Conservation (phyloP, 148 eudicot species). For the Rhododendron ovatum region DNA sequence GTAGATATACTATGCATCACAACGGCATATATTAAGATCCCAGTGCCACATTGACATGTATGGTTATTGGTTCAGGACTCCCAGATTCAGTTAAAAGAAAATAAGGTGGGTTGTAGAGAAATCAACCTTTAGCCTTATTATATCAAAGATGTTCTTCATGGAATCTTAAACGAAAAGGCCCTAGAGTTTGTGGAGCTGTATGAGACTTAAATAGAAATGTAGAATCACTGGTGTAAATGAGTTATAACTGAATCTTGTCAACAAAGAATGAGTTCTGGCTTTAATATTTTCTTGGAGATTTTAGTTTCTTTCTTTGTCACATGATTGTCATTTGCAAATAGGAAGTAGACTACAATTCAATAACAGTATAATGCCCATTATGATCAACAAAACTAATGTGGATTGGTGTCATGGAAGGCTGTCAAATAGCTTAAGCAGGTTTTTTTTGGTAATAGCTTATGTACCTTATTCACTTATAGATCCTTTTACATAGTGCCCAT, state of each 20-base stretch:
- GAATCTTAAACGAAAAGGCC: background rate
- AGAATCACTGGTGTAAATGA: background rate
- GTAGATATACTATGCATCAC: background rate
- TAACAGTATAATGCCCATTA: background rate
- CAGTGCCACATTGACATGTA: background rate
- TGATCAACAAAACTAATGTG: background rate
- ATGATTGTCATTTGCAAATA: background rate
- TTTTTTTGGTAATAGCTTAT: background rate
- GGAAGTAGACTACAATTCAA: background rate
- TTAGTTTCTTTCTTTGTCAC: background rate
- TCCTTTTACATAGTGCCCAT: background rate
- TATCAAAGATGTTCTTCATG: background rate
- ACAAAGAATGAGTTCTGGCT: background rate
- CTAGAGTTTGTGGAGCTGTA: background rate
- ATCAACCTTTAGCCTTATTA: background rate
- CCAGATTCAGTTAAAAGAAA: background rate
- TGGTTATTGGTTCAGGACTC: background rate
- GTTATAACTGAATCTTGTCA: background rate
- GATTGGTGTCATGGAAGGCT: background rate
- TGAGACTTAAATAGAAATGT: background rate
- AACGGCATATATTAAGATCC: background rate
- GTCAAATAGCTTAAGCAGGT: background rate
- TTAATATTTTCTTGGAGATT: background rate
- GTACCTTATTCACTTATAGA: background rate
- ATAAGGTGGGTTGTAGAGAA: slow-evolving; percentile 2